A percentile compares a stretch with the other conserved stretches of the same genome.
phyloP scores from a whole-genome alignment of 2,329 filamentous ascomycete species.

The Cercospora sp. region DNA sequence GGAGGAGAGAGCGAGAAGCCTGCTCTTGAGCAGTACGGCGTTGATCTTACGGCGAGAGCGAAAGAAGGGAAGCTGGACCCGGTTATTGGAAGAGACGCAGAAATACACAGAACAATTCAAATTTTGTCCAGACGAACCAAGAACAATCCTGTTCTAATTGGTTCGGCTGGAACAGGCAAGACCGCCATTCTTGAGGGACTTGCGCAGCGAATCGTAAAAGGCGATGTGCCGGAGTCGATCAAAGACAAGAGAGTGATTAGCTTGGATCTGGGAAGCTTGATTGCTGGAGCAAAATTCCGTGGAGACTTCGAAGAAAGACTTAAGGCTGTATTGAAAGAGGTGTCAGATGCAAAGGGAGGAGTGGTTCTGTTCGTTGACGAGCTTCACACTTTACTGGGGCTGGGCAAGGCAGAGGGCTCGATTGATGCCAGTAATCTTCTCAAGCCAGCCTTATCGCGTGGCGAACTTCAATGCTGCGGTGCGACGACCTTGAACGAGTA shows the following conservation, averaged over 20 bases:
- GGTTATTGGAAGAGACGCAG: constrained; percentile 86
- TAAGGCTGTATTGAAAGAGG: constrained; percentile 87
- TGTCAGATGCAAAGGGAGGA: constrained; percentile 81
- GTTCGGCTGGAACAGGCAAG: constrained; percentile 87
- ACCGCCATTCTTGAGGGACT: constrained; percentile 90
- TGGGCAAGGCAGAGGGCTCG: constrained; percentile 93
- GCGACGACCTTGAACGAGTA: constrained; percentile 94
- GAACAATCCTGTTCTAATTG: constrained; percentile 94
- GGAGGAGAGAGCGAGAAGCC: constrained; percentile 70
- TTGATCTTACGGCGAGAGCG: constrained; percentile 84
- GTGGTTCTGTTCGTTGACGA: constrained; percentile 97
- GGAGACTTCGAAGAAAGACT: constrained; percentile 95
- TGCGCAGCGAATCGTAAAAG: constrained; percentile 82
- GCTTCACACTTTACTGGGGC: constrained; percentile 82
- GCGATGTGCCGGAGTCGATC: constrained; percentile 92
- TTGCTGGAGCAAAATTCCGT: constrained; percentile 91
- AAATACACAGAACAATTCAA: constrained; percentile 93
- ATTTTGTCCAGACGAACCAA: constrained; percentile 90
- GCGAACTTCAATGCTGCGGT: constrained; percentile 91
- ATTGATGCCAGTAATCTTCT: constrained; percentile 95
- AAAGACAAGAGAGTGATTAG: constrained; percentile 90
- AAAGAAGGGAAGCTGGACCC: constrained; percentile 90
- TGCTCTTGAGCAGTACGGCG: constrained; percentile 84
- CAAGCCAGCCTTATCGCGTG: constrained; percentile 89
- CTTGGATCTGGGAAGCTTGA: constrained; percentile 85